These are phyloP conservation scores for Trametes cingulata DNA, from an alignment of 768 basidiomycete species.

Conservation along the genomic window DNA sequence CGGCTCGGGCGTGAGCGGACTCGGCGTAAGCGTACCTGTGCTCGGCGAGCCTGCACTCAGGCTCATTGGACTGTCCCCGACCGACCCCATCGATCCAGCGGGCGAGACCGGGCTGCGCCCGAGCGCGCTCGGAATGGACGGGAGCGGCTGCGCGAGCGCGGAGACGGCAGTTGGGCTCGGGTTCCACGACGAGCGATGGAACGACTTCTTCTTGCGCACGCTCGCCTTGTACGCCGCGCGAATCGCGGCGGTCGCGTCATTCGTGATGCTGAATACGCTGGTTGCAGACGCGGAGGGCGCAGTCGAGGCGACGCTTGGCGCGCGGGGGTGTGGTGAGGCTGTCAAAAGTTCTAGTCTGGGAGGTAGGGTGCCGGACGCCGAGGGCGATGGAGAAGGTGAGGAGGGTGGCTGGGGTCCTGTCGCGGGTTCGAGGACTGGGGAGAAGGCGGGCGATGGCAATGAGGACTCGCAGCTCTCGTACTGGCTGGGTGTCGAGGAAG, in stretches of 20 bases:
- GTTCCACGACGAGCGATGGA: conserved; percentile 55
- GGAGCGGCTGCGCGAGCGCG: background rate
- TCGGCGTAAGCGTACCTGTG: conserved; percentile 14
- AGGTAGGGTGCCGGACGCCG: conserved; percentile 10
- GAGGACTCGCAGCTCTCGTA: conserved; percentile 31
- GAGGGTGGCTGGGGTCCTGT: background rate
- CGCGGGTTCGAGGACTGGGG: conserved; percentile 13
- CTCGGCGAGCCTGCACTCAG: conserved; percentile 12
- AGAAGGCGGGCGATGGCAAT: conserved; percentile 25
- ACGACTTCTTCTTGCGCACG: conserved; percentile 45
- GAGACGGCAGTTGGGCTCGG: conserved; percentile 21
- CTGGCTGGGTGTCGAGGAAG: conserved; percentile 24
- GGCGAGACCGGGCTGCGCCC: conserved; percentile 10
- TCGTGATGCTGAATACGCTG: conserved; percentile 21
- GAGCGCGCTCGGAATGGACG: background rate
- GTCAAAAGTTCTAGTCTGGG: conserved; percentile 13
- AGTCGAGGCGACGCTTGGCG: conserved; percentile 25
- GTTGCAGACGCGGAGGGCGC: conserved; percentile 6
- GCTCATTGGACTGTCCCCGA: conserved; percentile 14
- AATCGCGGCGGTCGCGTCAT: conserved; percentile 43
- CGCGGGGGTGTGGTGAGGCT: conserved; percentile 4
- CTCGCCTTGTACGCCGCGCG: conserved; percentile 55
- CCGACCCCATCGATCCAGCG: background rate
- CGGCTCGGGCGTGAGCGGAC: conserved; percentile 18
- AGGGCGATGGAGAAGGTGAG: conserved; percentile 9